phyloP scores from a whole-genome alignment of 805 yeast species.

The Candida berthetii region DNA sequence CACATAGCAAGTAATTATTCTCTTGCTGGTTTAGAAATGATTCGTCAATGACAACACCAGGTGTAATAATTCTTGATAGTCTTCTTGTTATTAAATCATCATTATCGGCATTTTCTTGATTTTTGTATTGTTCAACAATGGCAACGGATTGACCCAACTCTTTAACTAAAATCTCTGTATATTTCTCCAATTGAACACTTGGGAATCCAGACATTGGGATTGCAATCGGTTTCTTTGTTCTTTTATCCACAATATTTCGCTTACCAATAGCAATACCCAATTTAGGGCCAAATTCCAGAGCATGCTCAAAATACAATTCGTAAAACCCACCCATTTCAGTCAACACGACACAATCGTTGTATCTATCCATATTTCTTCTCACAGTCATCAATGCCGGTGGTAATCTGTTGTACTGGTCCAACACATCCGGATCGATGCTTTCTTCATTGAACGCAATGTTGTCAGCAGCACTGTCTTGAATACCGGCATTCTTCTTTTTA shows the following conservation, averaged over 20 bases:
- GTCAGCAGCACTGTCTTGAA: too few relatives aligned
- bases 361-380: constrained; percentile 34
- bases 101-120: constrained; percentile 19
- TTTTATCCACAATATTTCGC: constrained; percentile 32
- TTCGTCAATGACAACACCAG: constrained; percentile 90
- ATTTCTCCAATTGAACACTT: constrained; percentile 58
- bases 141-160: constrained; percentile 71
- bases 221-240: constrained; percentile 12
- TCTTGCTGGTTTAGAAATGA: constrained; percentile 66
- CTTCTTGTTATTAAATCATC: constrained; percentile 50
- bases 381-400: constrained; percentile 31
- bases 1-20: constrained; percentile 64
- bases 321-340: constrained; percentile 87
- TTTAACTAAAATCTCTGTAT: constrained; percentile 67
- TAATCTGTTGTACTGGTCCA: constrained; percentile 4
- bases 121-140: constrained; percentile 62
- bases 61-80: constrained; percentile 76
- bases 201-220: constrained; percentile 95
- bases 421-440: too few relatives aligned
- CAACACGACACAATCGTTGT: constrained; percentile 51
- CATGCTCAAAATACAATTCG: constrained; percentile 87
- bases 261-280: constrained; percentile 69
- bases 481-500: too few relatives aligned
- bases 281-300: constrained; percentile 61
- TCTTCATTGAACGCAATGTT: too few relatives aligned